Conservation (phyloP, 2,329 filamentous ascomycete genomes). For the Cytospora chrysosperma region DNA sequence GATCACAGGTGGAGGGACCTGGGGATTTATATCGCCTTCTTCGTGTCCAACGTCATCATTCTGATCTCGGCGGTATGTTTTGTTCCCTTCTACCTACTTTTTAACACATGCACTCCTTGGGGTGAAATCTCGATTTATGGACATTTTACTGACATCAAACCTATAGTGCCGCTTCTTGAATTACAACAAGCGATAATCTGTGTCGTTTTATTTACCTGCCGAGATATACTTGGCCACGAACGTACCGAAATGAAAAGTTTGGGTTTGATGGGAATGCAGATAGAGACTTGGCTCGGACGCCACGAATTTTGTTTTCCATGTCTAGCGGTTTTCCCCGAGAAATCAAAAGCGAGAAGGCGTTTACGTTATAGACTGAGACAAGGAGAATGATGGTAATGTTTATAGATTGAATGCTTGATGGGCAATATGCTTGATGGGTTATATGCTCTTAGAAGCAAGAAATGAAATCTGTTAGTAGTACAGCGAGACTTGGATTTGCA, state of each 20-base stretch:
- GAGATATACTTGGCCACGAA: not conserved
- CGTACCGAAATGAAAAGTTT: not conserved
- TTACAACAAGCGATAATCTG: constrained; percentile 48
- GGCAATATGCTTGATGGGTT: too few relatives aligned
- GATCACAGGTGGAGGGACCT: constrained; percentile 75
- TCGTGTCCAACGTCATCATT: constrained; percentile 73
- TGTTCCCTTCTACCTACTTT: not conserved
- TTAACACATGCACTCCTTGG: not conserved
- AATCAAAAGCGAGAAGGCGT: not conserved
- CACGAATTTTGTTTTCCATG: not conserved
- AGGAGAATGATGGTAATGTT: not conserved
- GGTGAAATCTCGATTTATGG: not conserved
- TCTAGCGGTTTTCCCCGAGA: not conserved
- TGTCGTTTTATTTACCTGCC: not conserved
- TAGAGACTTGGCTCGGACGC: not conserved
- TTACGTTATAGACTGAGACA: not conserved
- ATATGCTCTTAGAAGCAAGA: not conserved
- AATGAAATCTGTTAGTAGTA: not conserved
- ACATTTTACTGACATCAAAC: constrained; percentile 15
- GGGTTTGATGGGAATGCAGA: not conserved
- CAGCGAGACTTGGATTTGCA: not conserved
- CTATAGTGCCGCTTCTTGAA: constrained; percentile 51
- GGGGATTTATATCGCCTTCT: constrained; percentile 74
- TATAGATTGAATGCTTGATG: not conserved
- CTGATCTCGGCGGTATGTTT: constrained; percentile 52